phyloP scores from a whole-genome alignment of 2,329 filamentous ascomycete genomes.

The Hymenotorrendiella dingleyae region DNA sequence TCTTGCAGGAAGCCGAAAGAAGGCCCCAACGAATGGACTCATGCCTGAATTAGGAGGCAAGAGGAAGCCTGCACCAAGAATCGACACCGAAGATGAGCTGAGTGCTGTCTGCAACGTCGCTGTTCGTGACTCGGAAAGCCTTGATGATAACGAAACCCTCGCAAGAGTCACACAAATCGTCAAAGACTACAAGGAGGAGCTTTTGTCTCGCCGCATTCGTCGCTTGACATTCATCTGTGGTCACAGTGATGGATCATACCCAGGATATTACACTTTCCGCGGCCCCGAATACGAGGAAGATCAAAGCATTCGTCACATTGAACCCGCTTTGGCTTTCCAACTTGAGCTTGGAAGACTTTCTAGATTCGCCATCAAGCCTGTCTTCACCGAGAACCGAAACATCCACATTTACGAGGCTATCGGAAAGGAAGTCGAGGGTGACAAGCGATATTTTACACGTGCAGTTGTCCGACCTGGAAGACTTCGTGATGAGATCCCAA shows the following conservation, averaged over 20 bases:
- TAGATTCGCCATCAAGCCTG: conserved; percentile 97
- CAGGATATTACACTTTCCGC: conserved; percentile 97
- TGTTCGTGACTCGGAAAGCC: conserved; percentile 78
- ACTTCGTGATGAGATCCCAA: conserved; percentile 93
- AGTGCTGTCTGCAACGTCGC: conserved; percentile 91
- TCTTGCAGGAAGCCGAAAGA: conserved; percentile 48
- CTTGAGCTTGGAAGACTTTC: conserved; percentile 88
- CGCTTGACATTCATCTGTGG: conserved; percentile 95
- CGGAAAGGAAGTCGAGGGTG: conserved; percentile 89
- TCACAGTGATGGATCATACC: conserved; percentile 88
- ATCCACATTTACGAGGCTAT: conserved; percentile 98
- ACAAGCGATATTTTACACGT: conserved; percentile 98
- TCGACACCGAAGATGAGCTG: conserved; percentile 66
- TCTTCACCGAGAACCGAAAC: conserved; percentile 98
- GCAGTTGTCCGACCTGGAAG: conserved; percentile 91
- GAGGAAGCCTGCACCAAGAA: conserved; percentile 52
- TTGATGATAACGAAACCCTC: conserved; percentile 76
- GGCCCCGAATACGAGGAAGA: conserved; percentile 87
- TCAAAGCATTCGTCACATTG: conserved; percentile 91
- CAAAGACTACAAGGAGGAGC: conserved; percentile 74
- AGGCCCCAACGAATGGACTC: conserved; percentile 52
- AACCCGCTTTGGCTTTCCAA: conserved; percentile 96
- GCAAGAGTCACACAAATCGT: conserved; percentile 70
- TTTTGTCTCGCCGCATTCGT: conserved; percentile 74
- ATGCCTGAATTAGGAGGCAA: conserved; percentile 70